Percentiles rank a stretch among this genome's conserved stretches.
Evolutionary conservation across 148 eudicot genomes (phyloP).

Genomic region (Vaccinium myrtillus): DNA sequence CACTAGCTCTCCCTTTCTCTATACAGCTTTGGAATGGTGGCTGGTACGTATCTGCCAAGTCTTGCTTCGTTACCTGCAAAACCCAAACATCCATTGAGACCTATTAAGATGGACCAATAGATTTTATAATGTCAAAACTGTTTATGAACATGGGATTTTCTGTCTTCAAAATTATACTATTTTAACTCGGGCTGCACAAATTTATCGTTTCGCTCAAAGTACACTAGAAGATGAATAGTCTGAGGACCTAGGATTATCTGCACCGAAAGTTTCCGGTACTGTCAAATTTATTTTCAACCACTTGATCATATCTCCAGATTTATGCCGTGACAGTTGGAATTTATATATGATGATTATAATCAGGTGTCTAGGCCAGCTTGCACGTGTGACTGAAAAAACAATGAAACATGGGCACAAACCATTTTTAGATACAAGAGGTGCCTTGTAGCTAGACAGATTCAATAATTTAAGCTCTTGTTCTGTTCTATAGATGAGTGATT

Average conservation of each 20-base stretch:
- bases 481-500: too few species aligned
- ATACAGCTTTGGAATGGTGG: conserved; percentile 84
- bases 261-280: not conserved
- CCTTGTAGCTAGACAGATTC: not conserved
- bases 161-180: not conserved
- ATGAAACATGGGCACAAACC: not conserved
- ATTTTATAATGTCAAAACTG: not conserved
- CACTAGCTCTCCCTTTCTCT: conserved; percentile 74
- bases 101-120: not conserved
- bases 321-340: not conserved
- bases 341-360: too few species aligned
- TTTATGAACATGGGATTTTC: not conserved
- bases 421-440: not conserved
- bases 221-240: not conserved
- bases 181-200: not conserved
- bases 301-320: not conserved
- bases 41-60: conserved; percentile 90
- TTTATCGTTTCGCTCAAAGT: not conserved
- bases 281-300: not conserved
- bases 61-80: conserved; percentile 74
- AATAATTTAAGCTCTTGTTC: too few species aligned
- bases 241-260: not conserved
- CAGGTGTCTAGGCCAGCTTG: too few species aligned
- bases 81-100: not conserved
- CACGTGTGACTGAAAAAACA: not conserved